A percentile compares a stretch with the other conserved stretches of the same genome.
Conservation (phyloP, 2,329 filamentous ascomycete species). For the Dryadomyces sulphureus region DNA sequence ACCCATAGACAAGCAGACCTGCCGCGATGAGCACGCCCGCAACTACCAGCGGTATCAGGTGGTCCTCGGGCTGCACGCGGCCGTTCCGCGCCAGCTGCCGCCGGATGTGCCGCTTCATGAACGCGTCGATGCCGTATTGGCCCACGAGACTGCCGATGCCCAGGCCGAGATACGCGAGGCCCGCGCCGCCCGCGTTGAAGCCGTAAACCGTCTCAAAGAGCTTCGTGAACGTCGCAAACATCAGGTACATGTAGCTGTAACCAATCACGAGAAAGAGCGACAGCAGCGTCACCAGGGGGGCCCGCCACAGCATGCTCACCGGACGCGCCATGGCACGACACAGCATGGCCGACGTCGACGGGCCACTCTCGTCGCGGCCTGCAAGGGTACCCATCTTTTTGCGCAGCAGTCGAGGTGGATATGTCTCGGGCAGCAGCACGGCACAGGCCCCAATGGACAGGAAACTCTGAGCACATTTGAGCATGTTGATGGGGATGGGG, state of each 20-base stretch:
- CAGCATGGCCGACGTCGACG: too few species aligned
- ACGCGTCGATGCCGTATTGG: constrained; percentile 21
- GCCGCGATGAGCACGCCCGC: constrained; percentile 36
- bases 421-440: constrained; percentile 25
- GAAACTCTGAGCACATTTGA: too few species aligned
- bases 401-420: constrained; percentile 30
- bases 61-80: constrained; percentile 12
- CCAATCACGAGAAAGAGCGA: constrained; percentile 27
- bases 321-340: constrained; percentile 24
- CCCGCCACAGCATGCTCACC: constrained; percentile 28
- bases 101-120: constrained; percentile 28
- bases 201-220: constrained; percentile 19
- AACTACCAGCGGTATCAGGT: constrained; percentile 22
- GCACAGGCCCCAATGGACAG: too few species aligned
- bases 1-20: constrained; percentile 34
- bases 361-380: too few species aligned
- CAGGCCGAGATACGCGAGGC: constrained; percentile 31
- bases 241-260: constrained; percentile 31
- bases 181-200: constrained; percentile 22
- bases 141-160: constrained; percentile 30
- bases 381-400: constrained; percentile 37
- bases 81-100: constrained; percentile 22
- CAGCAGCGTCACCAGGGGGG: constrained; percentile 25
- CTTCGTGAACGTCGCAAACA: constrained; percentile 33
- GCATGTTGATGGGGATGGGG: too few species aligned